Conservation (phyloP, 345 rosid genomes). For the Carallia pectinifolia region DNA sequence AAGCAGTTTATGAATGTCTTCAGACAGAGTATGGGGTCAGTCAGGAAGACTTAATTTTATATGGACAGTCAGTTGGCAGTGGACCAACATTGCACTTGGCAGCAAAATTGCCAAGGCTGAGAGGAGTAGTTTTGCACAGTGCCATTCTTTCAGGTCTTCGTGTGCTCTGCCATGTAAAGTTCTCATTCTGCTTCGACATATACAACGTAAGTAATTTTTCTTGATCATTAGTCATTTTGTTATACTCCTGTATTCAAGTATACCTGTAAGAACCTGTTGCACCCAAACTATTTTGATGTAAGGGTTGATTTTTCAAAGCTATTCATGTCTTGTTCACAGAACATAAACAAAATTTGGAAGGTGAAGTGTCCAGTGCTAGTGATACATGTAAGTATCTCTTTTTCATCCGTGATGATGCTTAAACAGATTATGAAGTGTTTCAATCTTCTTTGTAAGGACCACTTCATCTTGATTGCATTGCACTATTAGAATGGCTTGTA, state of each 20-base stretch:
- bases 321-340: conserved; percentile 53
- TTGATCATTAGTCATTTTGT: not conserved
- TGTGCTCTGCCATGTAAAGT: conserved; percentile 93
- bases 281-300: not conserved
- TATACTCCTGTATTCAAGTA: not conserved
- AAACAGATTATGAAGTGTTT: not conserved
- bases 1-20: conserved; percentile 89
- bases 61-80: conserved; percentile 97
- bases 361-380: conserved; percentile 95
- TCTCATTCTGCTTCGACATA: conserved; percentile 82
- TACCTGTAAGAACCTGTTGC: no score
- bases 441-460: no score
- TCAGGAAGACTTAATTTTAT: conserved; percentile 87
- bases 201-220: conserved; percentile 49
- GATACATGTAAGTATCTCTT: conserved; percentile 82
- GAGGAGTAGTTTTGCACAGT: conserved; percentile 97
- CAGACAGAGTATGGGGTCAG: conserved; percentile 89
- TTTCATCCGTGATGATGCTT: no score
- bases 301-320: conserved; percentile 5
- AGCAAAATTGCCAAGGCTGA: conserved; percentile 86
- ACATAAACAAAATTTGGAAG: conserved; percentile 73
- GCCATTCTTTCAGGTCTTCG: conserved; percentile 99
- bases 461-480: no score
- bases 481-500: no score
- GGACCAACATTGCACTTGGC: conserved; percentile 98